A percentile compares a stretch with the other conserved stretches of the same genome.
Conservation (phyloP, 176 grass and related monocot genomes). For the Poa pratensis region DNA sequence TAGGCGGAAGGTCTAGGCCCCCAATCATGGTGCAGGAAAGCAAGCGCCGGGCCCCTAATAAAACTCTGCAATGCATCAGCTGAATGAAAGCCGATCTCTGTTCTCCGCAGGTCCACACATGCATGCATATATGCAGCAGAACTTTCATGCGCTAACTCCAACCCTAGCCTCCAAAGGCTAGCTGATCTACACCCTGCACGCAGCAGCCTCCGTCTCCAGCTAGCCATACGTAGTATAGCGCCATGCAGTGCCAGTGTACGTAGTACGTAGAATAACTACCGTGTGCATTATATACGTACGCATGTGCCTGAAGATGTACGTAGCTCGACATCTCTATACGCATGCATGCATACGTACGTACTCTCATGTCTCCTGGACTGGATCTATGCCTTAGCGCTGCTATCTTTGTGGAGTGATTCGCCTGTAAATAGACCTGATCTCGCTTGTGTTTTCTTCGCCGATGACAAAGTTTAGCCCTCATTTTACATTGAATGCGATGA, state of each 20-base stretch:
- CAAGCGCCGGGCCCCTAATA: neutral
- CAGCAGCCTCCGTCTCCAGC: neutral
- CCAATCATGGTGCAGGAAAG: neutral
- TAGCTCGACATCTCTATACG: neutral
- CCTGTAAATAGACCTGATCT: neutral
- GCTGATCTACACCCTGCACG: neutral
- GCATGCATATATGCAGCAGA: neutral
- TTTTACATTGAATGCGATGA: neutral
- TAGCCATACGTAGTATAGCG: neutral
- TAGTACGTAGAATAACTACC: neutral
- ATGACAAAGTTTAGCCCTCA: neutral
- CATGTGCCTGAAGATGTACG: neutral
- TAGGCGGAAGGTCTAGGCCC: neutral
- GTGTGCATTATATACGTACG: conserved; percentile 1
- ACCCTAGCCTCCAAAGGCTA: conserved; percentile 15
- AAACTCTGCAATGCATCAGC: neutral
- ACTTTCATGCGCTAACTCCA: neutral
- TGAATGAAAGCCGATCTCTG: conserved; percentile 9
- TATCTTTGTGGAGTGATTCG: neutral
- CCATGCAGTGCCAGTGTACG: neutral
- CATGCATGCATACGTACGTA: neutral
- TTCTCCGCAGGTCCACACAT: neutral
- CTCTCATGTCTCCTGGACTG: neutral
- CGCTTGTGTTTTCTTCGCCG: neutral
- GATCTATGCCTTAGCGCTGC: neutral